These are phyloP conservation scores for Passalora sequoiae DNA, from an alignment of 2,329 filamentous ascomycete genomes.

Conservation along the genomic window DNA sequence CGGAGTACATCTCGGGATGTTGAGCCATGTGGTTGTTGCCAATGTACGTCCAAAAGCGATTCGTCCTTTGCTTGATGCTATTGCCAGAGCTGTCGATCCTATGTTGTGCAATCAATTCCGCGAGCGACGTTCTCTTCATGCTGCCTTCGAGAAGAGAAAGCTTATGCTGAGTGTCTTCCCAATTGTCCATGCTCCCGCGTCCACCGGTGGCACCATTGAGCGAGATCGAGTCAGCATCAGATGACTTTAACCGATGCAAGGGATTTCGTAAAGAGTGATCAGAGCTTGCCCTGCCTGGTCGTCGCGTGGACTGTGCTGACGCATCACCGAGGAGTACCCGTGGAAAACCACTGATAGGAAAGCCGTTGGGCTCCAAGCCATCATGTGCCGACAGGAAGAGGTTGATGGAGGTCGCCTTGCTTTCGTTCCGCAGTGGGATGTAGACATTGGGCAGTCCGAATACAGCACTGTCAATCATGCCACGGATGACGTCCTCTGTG, in stretches of 20 bases:
- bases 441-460: constrained; percentile 31
- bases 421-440: constrained; percentile 31
- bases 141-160: constrained; percentile 9
- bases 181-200: constrained; percentile 19
- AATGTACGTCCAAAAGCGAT: constrained; percentile 36
- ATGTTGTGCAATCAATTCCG: constrained; percentile 30
- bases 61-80: constrained; percentile 27
- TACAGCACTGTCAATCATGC: constrained; percentile 29
- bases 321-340: constrained; percentile 30
- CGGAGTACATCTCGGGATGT: constrained; percentile 30
- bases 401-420: constrained; percentile 30
- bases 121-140: constrained; percentile 26
- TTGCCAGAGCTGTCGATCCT: constrained; percentile 17
- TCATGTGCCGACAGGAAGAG: constrained; percentile 32
- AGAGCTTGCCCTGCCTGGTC: constrained; percentile 22
- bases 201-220: constrained; percentile 20
- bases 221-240: constrained; percentile 25
- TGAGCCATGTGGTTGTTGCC: constrained; percentile 33
- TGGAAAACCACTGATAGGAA: constrained; percentile 36
- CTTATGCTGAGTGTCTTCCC: constrained; percentile 22
- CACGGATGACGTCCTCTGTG: constrained; percentile 24
- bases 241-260: constrained; percentile 9
- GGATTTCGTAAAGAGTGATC: constrained; percentile 19
- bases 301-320: constrained; percentile 13
- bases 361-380: constrained; percentile 31